A percentile compares a stretch with the other conserved stretches of the same genome.
These are phyloP conservation scores for Colletotrichum sansevieriae DNA, from an alignment of 2,329 filamentous ascomycete species.

Conservation along the genomic window DNA sequence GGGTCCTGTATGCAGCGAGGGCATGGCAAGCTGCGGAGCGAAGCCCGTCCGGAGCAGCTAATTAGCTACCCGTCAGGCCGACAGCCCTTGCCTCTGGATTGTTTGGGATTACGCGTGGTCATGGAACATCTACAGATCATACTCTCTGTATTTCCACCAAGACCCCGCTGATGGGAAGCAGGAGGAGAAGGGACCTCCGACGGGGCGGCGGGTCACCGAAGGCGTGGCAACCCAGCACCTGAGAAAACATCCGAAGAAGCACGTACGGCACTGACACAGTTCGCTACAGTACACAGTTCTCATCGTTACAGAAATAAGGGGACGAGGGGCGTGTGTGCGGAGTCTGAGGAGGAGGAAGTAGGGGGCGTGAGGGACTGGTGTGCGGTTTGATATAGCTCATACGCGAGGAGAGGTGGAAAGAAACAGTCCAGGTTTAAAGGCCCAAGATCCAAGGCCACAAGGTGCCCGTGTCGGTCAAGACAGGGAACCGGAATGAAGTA, in stretches of 20 bases:
- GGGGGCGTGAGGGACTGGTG: not conserved
- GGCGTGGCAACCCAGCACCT: slow-evolving; percentile 9
- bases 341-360: not conserved
- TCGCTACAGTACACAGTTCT: slow-evolving; percentile 30
- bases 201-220: not conserved
- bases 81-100: too few relatives aligned
- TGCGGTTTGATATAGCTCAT: slow-evolving; percentile 6
- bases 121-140: too few relatives aligned
- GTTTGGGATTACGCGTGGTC: too few relatives aligned
- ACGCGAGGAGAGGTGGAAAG: not conserved
- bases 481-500: slow-evolving; percentile 23
- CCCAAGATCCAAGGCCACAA: slow-evolving; percentile 16
- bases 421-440: slow-evolving; percentile 18
- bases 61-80: too few relatives aligned
- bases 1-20: too few relatives aligned
- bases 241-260: slow-evolving; percentile 28
- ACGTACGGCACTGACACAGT: slow-evolving; percentile 19
- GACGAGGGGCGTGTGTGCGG: not conserved
- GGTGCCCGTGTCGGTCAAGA: slow-evolving; percentile 8
- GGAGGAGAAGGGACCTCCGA: not conserved
- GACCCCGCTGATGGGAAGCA: not conserved
- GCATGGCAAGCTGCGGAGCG: too few relatives aligned
- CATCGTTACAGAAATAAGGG: slow-evolving; percentile 10
- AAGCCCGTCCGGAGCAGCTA: too few relatives aligned
- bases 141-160: not conserved